Evolutionary conservation across 139 green algal genomes (phyloP), one percentile per base, ranked within the genome.

Genomic region (Coccomyxa sp.): DNA sequence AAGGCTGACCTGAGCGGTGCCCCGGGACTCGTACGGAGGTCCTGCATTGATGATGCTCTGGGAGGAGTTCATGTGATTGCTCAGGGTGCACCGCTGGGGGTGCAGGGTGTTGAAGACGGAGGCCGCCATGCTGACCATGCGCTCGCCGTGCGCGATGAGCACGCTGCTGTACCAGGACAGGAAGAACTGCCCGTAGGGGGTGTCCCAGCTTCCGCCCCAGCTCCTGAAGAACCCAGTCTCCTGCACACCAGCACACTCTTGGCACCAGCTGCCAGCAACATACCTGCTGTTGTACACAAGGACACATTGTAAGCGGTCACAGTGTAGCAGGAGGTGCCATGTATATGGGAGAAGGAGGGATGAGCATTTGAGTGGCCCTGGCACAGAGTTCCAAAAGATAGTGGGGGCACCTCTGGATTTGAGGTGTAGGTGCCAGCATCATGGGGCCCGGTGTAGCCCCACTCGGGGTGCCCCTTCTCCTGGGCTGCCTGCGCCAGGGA

Each of bases 121-220:
- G 0, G 85, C 78, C 8, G 81, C 88, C 14, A 80, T 84, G 9
- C 55, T 41, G 27, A 90, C 76, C 78, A 93, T 81, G 55, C 88
- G 85, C 29, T 91, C 83, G 6, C 83, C 88, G 69, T 93, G 88
- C 8, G 82, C 76, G 33, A 91, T 31, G 80, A 93, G 81, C 0
- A 73, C 74, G n/a, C 81, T 70, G 35, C 75, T 78, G 76, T 89
- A 91, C 89, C 89, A 93, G 9, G 77, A 24, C 36, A 89, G 55
- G 78, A 88, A 91, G 77, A 89, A 93, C 79, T 80, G 78, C 24
- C 90, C 90, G 70, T 95, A 94, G 22, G 77, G 75, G 9, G 89
- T 88, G 37, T 94, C 89, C 91, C 93, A 97, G 35, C 79, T 88
- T 50, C 93, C 94, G 24, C 81, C 88, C 78, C 82, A 86, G 34